phyloP scores from a whole-genome alignment of 495 filamentous ascomycete genomes.

The Podospora comata region DNA sequence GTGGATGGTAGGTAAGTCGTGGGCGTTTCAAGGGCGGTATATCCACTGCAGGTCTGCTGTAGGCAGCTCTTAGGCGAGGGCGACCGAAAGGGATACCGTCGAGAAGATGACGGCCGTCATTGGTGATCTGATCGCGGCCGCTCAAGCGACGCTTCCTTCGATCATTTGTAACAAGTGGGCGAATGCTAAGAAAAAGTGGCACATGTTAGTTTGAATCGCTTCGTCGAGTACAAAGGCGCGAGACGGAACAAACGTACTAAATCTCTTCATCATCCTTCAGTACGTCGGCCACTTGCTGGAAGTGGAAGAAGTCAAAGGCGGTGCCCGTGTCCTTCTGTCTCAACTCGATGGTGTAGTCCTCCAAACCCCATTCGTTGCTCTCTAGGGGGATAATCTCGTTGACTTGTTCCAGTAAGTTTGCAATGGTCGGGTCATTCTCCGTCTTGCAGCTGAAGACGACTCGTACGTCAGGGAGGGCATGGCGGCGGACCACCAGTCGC shows the following conservation, averaged over 20 bases:
- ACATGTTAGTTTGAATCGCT: background rate
- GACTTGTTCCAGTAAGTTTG: constrained; percentile 78
- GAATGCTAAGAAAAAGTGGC: constrained; percentile 61
- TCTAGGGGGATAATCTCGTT: constrained; percentile 84
- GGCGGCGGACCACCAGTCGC: constrained; percentile 74
- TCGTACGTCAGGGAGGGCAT: constrained; percentile 70
- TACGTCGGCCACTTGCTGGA: constrained; percentile 63
- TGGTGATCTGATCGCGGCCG: constrained; percentile 79
- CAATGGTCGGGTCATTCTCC: constrained; percentile 61
- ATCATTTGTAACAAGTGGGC: constrained; percentile 73
- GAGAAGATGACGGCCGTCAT: constrained; percentile 76
- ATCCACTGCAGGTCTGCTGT: constrained; percentile 61
- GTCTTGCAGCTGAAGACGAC: constrained; percentile 68
- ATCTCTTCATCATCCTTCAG: constrained; percentile 84
- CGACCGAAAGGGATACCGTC: constrained; percentile 89
- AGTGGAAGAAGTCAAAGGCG: constrained; percentile 89
- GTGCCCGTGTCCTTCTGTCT: constrained; percentile 42
- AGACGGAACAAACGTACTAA: constrained; percentile 51
- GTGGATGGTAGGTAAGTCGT: constrained; percentile 48
- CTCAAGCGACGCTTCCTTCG: constrained; percentile 68
- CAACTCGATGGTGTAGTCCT: constrained; percentile 89
- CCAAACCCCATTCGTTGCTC: constrained; percentile 77
- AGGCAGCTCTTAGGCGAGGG: constrained; percentile 57
- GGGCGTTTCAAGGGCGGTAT: constrained; percentile 77
- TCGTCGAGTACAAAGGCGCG: background rate